Percentiles rank a stretch among this genome's conserved stretches.
Evolutionary conservation across 1,284 basidiomycete genomes (phyloP).

Genomic region (Boletus smithii): DNA sequence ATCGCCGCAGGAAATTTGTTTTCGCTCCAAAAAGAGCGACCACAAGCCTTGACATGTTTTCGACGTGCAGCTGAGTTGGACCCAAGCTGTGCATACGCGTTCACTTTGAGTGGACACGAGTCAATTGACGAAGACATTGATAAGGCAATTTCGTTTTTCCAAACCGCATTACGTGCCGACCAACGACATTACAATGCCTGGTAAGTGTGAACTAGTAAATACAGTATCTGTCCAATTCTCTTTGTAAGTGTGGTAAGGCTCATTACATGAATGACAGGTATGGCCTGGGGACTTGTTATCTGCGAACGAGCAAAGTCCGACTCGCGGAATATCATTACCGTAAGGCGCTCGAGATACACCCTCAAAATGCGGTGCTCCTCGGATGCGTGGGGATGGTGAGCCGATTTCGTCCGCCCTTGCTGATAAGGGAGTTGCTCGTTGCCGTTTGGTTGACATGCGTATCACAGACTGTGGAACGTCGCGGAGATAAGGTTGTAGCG

Average conservation of each 20-base stretch:
- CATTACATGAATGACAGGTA: constrained; percentile 61
- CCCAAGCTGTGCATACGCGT: constrained; percentile 84
- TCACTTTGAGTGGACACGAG: constrained; percentile 92
- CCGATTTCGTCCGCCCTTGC: constrained; percentile 14
- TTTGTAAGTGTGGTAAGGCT: constrained; percentile 20
- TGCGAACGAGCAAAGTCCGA: constrained; percentile 85
- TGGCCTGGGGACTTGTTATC: constrained; percentile 92
- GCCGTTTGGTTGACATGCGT: constrained; percentile 19
- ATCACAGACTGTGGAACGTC: constrained; percentile 76
- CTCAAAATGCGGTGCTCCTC: constrained; percentile 84
- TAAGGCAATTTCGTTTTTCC: constrained; percentile 85
- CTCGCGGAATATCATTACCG: constrained; percentile 94
- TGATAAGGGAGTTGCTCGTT: constrained; percentile 24
- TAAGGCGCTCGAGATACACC: constrained; percentile 86
- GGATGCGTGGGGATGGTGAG: constrained; percentile 87
- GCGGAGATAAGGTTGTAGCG: constrained; percentile 70
- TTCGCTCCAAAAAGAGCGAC: constrained; percentile 85
- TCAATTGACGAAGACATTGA: constrained; percentile 91
- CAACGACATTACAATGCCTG: constrained; percentile 93
- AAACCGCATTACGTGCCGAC: constrained; percentile 84
- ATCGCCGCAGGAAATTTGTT: constrained; percentile 93
- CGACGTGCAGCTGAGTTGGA: constrained; percentile 82
- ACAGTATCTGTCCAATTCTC: background rate
- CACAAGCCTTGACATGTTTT: constrained; percentile 90
- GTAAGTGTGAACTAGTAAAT: constrained; percentile 51